These are phyloP conservation scores for Cynanchum wilfordii DNA, from an alignment of 257 asterid genomes.

Conservation along the genomic window DNA sequence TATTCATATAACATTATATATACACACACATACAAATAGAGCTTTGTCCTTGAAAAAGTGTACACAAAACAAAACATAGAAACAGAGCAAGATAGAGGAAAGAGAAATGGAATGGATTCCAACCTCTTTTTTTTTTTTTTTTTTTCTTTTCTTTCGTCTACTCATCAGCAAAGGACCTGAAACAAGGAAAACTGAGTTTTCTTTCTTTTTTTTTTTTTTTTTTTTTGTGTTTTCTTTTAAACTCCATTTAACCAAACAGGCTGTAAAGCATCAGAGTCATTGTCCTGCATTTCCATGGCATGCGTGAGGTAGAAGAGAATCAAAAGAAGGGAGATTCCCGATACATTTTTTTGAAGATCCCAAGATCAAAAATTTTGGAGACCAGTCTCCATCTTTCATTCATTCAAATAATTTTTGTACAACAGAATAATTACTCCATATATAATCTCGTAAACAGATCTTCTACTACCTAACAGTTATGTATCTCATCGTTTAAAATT, in stretches of 20 bases:
- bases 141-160: neutral
- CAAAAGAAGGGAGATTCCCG: neutral
- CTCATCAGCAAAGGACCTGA: neutral
- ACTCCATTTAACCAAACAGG: neutral
- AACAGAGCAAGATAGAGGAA: neutral
- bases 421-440: no score
- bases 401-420: neutral
- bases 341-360: conserved; percentile 7
- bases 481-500: no score
- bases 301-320: conserved; percentile 15
- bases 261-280: conserved; percentile 14
- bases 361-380: neutral
- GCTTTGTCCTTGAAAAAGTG: neutral
- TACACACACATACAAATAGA: no score
- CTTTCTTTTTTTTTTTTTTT: no score
- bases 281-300: conserved; percentile 11
- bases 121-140: neutral
- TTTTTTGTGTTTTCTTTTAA: no score
- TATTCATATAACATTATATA: no score
- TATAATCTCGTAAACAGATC: no score
- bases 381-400: neutral
- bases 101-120: neutral
- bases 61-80: neutral
- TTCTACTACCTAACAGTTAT: no score
- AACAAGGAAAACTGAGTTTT: neutral